These are phyloP conservation scores for Hygrocybe punicea DNA, from an alignment of 768 basidiomycete genomes.

Conservation along the genomic window DNA sequence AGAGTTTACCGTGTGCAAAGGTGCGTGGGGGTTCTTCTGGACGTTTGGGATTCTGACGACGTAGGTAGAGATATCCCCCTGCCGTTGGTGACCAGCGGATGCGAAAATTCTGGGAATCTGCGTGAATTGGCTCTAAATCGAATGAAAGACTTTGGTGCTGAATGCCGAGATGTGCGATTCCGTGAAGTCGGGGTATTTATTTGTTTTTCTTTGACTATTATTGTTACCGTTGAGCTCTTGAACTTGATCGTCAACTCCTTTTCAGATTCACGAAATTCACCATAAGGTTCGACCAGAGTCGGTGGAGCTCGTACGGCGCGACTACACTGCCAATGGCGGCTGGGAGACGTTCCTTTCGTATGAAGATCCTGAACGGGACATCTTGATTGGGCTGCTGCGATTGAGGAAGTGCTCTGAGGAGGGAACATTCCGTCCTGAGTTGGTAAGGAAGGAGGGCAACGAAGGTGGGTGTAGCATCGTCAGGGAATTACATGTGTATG, in stretches of 20 bases:
- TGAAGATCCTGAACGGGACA: conserved; percentile 96
- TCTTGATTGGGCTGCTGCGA: conserved; percentile 88
- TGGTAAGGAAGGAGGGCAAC: conserved; percentile 62
- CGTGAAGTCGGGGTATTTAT: conserved; percentile 86
- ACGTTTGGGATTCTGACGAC: too few relatives aligned
- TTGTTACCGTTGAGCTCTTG: too few relatives aligned
- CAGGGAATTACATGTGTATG: conserved; percentile 94
- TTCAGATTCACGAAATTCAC: conserved; percentile 95
- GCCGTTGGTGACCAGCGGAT: conserved; percentile 93
- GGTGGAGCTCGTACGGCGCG: conserved; percentile 90
- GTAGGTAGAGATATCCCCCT: conserved; percentile 92
- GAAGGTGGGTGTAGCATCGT: conserved; percentile 90
- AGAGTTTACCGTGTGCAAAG: conserved; percentile 96
- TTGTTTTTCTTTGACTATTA: conserved; percentile 7
- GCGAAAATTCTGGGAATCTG: conserved; percentile 95
- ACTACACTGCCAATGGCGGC: conserved; percentile 95
- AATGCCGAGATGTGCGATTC: conserved; percentile 95
- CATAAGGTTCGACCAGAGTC: conserved; percentile 95
- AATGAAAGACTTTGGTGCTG: conserved; percentile 98
- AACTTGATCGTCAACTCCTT: conserved; percentile 7
- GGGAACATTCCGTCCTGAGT: conserved; percentile 93
- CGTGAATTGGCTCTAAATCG: conserved; percentile 93
- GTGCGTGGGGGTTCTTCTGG: too few relatives aligned
- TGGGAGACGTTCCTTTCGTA: conserved; percentile 99
- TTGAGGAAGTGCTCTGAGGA: conserved; percentile 95